Percentiles rank a stretch among this genome's conserved stretches.
Conservation (phyloP, 768 basidiomycete genomes). For the Bullera alba region DNA sequence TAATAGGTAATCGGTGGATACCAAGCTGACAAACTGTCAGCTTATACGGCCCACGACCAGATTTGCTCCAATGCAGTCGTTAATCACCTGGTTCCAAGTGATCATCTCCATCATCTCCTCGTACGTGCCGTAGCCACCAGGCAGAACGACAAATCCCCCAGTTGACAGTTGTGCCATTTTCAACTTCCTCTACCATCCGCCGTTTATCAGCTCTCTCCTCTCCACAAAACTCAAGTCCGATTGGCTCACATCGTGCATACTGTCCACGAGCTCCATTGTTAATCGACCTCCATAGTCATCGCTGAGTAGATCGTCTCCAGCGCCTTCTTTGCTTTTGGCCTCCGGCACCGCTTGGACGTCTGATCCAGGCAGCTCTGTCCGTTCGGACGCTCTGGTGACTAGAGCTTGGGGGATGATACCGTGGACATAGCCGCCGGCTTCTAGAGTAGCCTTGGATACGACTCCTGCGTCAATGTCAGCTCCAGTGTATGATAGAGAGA, state of each 20-base stretch:
- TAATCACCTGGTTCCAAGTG: conserved; percentile 85
- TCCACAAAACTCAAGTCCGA: neutral
- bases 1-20: conserved; percentile 57
- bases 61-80: neutral
- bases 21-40: conserved; percentile 10
- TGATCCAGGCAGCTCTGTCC: conserved; percentile 14
- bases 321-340: conserved; percentile 50
- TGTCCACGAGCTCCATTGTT: conserved; percentile 31
- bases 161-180: conserved; percentile 74
- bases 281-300: conserved; percentile 28
- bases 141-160: conserved; percentile 76
- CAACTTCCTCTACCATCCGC: conserved; percentile 64
- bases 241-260: conserved; percentile 46
- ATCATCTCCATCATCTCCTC: conserved; percentile 94
- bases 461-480: conserved; percentile 16
- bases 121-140: conserved; percentile 90
- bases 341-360: neutral
- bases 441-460: conserved; percentile 53
- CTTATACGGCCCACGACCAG: conserved; percentile 1
- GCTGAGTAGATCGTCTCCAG: conserved; percentile 25
- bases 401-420: conserved; percentile 77
- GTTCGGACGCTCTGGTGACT: conserved; percentile 36
- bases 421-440: conserved; percentile 63
- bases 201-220: neutral
- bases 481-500: neutral